phyloP scores from a whole-genome alignment of 2,329 filamentous ascomycete species.

The Cladophialophora exuberans region DNA sequence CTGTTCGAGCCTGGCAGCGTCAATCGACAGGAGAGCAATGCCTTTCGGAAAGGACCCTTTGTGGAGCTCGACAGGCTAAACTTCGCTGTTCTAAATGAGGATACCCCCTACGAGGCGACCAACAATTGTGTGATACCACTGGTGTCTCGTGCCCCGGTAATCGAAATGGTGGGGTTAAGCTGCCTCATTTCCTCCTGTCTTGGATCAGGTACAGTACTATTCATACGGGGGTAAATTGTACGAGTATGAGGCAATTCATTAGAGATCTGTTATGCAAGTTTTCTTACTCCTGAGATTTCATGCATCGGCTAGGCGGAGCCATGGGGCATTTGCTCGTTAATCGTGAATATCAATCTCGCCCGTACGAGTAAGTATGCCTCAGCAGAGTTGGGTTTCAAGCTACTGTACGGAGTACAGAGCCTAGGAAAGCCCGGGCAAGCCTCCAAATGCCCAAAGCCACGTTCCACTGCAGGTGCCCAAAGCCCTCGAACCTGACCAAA shows the following conservation, averaged over 20 bases:
- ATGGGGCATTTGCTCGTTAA: too few species aligned
- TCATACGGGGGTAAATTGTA: not conserved
- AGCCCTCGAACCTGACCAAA: slow-evolving; percentile 6
- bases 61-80: slow-evolving; percentile 2
- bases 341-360: not conserved
- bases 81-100: slow-evolving; percentile 3
- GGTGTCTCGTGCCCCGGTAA: slow-evolving; percentile 28
- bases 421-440: not conserved
- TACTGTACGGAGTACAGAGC: not conserved
- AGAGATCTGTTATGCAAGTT: not conserved
- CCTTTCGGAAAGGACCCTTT: not conserved
- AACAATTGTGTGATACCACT: slow-evolving; percentile 15
- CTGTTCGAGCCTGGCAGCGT: not conserved
- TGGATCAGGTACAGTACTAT: not conserved
- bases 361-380: not conserved
- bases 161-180: too few species aligned
- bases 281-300: not conserved
- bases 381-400: not conserved
- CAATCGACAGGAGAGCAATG: not conserved
- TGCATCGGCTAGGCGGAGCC: too few species aligned
- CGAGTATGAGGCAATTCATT: not conserved
- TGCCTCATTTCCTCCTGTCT: slow-evolving; percentile 26
- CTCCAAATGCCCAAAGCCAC: not conserved
- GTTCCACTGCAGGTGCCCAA: slow-evolving; percentile 13
- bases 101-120: not conserved